Evolutionary conservation across 78 protist genomes (phyloP), one percentile per base, ranked within the genome.

Genomic region (Mastigamoeba balamuthi): DNA sequence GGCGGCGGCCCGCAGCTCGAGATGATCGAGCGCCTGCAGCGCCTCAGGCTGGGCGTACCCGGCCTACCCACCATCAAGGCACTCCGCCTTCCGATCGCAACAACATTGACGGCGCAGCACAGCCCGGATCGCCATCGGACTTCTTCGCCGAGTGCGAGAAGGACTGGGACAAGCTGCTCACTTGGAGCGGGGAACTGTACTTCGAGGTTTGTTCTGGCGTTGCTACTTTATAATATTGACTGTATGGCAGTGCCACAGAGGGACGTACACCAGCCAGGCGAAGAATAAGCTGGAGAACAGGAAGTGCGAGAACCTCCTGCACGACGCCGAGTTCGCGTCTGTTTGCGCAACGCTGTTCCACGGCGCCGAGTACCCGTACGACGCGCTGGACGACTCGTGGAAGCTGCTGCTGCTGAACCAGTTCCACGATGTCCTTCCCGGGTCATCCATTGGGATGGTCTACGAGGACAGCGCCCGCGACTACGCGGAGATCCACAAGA

Each of bases 381-480:
- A 63, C 37, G 23, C 43, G 28, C 28, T 88, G 1, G 38, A 36
- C 5, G 42, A 66, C 28, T 77, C 74, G 23, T 83, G 92, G 88
- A 81, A 88, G 78, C 28, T 75, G n/a, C 66, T 88, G 1, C 40
- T 88, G 23, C 39, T 88, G 27, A 74, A 85, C 42, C 94, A 91
- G 69, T 91, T 91, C 64, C 94, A 91, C 53, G 94, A 91, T 72
- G 88, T 88, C 9, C 30, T 87, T 2, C 92, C 94, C 48, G 94
- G 94, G 29, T 71, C 86, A 0, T 77, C 86, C 10, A 89, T 85
- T 63, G 73, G 64, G 0, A 3, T 42, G 36, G 89, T 85, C 1
- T 89, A 85, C 67, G 66, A 52, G 9, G 90, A 89, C 30, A 1
- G 74, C 25, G 33, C 27, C 5, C 53, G n/a, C 25, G 66, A 83